phyloP scores from a whole-genome alignment of 1,284 basidiomycete genomes.

The Leccinum holopus region DNA sequence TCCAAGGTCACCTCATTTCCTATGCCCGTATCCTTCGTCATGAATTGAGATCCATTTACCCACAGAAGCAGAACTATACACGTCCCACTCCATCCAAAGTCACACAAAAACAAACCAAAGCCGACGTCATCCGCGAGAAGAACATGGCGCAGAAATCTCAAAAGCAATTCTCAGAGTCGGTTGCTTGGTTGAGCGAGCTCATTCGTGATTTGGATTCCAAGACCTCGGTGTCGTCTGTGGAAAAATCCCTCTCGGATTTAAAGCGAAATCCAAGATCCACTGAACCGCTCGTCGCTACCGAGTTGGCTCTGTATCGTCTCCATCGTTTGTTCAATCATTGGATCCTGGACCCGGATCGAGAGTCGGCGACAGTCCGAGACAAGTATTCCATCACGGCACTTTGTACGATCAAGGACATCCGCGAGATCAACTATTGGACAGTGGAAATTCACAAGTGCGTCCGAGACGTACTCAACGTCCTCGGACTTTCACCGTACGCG shows the following conservation, averaged over 20 bases:
- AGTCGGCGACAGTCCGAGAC: conserved; percentile 42
- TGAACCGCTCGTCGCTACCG: conserved; percentile 43
- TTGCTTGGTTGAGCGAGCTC: conserved; percentile 21
- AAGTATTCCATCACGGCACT: conserved; percentile 45
- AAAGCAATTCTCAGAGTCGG: conserved; percentile 24
- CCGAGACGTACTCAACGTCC: conserved; percentile 38
- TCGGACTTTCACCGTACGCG: conserved; percentile 48
- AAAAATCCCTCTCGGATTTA: conserved; percentile 32
- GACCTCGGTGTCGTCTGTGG: conserved; percentile 24
- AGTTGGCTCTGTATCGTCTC: conserved; percentile 43
- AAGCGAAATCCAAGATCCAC: conserved; percentile 40
- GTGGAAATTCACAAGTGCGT: conserved; percentile 40
- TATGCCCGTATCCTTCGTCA: not conserved
- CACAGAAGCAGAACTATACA: conserved; percentile 19
- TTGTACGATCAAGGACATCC: conserved; percentile 46
- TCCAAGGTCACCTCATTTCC: conserved; percentile 16
- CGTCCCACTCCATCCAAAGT: conserved; percentile 15
- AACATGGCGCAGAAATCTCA: conserved; percentile 27
- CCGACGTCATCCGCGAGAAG: conserved; percentile 29
- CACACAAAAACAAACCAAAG: conserved; percentile 25
- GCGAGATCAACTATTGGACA: conserved; percentile 39
- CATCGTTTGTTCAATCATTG: conserved; percentile 53
- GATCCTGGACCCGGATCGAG: conserved; percentile 45
- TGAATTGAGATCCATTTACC: not conserved
- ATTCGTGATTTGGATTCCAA: conserved; percentile 34